Percentiles rank a stretch among this genome's conserved stretches.
Conservation (phyloP, 805 yeast genomes). For the Ogataea ramenticola region DNA sequence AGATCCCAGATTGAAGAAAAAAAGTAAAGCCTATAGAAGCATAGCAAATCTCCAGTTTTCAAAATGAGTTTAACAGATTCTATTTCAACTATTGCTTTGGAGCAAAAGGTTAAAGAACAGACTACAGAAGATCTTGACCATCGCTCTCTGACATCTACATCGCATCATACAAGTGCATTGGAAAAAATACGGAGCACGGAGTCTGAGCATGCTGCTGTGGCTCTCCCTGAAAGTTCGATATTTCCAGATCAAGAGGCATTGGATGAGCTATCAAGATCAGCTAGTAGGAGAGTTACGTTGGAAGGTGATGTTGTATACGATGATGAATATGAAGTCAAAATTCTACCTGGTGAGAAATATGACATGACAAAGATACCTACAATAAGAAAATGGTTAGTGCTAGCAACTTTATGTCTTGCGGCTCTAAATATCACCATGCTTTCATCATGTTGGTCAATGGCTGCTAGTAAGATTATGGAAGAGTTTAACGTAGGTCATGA, state of each 20-base stretch:
- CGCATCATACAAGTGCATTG: too few relatives aligned
- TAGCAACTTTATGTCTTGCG: conserved; percentile 44
- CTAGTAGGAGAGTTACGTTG: not conserved
- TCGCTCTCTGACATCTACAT: too few relatives aligned
- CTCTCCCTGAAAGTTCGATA: not conserved
- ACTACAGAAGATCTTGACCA: too few relatives aligned
- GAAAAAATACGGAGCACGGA: not conserved
- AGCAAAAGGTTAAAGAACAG: too few relatives aligned
- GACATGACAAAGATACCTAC: conserved; percentile 26
- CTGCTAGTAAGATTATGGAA: conserved; percentile 37
- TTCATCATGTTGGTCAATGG: conserved; percentile 63
- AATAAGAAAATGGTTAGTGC: conserved; percentile 48
- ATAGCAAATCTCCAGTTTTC: too few relatives aligned
- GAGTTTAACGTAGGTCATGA: conserved; percentile 49
- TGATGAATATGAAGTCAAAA: conserved; percentile 10
- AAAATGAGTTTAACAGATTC: too few relatives aligned
- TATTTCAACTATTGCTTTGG: too few relatives aligned
- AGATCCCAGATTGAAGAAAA: too few relatives aligned
- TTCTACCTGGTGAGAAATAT: conserved; percentile 11
- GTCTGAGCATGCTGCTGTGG: not conserved
- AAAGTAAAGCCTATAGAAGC: too few relatives aligned
- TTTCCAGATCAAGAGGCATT: conserved; percentile 13
- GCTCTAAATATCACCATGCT: conserved; percentile 61
- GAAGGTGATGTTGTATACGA: not conserved
- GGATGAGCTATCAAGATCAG: conserved; percentile 4